These are phyloP conservation scores for Trapa incisa DNA, from an alignment of 345 rosid genomes.

Conservation along the genomic window DNA sequence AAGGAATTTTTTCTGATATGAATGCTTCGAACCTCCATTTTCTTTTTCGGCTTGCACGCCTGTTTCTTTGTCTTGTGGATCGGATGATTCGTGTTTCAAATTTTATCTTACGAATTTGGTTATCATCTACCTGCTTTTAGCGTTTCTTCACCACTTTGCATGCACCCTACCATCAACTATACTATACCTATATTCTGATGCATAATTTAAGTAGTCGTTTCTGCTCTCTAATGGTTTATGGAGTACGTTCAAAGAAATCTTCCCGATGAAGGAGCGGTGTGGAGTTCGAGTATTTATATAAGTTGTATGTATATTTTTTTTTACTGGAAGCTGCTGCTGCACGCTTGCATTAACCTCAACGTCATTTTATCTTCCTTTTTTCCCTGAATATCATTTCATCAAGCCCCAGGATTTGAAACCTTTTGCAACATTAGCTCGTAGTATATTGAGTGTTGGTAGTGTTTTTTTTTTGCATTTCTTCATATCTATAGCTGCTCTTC, in stretches of 20 bases:
- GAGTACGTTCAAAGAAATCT: too few species aligned
- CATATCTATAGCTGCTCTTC: neutral
- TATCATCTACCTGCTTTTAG: neutral
- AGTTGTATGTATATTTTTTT: neutral
- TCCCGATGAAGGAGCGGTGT: too few species aligned
- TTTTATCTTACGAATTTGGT: neutral
- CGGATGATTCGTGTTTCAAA: neutral
- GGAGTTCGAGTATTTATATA: too few species aligned
- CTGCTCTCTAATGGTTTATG: neutral
- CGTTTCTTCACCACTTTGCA: too few species aligned
- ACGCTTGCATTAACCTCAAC: neutral
- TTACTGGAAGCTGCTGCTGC: neutral
- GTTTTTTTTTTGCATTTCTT: neutral
- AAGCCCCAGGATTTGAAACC: neutral
- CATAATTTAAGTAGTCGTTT: too few species aligned
- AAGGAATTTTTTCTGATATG: neutral
- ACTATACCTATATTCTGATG: neutral
- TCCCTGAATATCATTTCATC: neutral
- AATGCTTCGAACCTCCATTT: neutral
- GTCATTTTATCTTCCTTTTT: neutral
- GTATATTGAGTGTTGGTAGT: too few species aligned
- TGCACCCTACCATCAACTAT: too few species aligned
- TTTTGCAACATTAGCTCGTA: neutral
- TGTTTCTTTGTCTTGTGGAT: neutral
- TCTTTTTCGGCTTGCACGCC: neutral